phyloP scores from a whole-genome alignment of 2,329 filamentous ascomycete species.

The Xylogone sp. region DNA sequence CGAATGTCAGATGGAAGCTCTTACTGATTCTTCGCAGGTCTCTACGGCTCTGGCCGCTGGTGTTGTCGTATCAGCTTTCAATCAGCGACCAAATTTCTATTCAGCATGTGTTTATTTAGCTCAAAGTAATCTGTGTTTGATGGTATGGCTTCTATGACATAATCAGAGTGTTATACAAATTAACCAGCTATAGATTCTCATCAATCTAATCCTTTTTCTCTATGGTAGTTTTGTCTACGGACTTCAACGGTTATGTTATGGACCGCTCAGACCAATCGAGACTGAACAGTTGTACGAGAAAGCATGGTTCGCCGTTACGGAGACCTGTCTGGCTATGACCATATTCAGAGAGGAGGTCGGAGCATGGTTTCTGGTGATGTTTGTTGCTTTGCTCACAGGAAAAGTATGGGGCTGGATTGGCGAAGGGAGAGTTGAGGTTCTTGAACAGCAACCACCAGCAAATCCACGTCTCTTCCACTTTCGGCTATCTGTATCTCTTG shows the following conservation, averaged over 20 bases:
- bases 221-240: conserved; percentile 80
- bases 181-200: conserved; percentile 64
- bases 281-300: conserved; percentile 96
- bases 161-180: not conserved
- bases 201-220: conserved; percentile 82
- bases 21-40: conserved; percentile 43
- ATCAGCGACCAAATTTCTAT: conserved; percentile 96
- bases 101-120: conserved; percentile 95
- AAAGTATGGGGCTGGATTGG: conserved; percentile 99
- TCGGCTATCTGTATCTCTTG: conserved; percentile 73
- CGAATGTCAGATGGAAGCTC: not conserved
- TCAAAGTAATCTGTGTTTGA: conserved; percentile 91
- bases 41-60: conserved; percentile 80
- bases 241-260: conserved; percentile 86
- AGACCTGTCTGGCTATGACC: conserved; percentile 96
- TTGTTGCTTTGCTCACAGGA: conserved; percentile 83
- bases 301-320: conserved; percentile 96
- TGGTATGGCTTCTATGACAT: conserved; percentile 53
- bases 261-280: conserved; percentile 85
- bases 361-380: conserved; percentile 94
- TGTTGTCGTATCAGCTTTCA: conserved; percentile 86
- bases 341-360: conserved; percentile 96
- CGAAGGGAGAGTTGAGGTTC: conserved; percentile 86
- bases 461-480: conserved; percentile 87
- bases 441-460: conserved; percentile 90